phyloP scores from a whole-genome alignment of 352 stramenopile genomes.

The Thalassiosira ordinaria region DNA sequence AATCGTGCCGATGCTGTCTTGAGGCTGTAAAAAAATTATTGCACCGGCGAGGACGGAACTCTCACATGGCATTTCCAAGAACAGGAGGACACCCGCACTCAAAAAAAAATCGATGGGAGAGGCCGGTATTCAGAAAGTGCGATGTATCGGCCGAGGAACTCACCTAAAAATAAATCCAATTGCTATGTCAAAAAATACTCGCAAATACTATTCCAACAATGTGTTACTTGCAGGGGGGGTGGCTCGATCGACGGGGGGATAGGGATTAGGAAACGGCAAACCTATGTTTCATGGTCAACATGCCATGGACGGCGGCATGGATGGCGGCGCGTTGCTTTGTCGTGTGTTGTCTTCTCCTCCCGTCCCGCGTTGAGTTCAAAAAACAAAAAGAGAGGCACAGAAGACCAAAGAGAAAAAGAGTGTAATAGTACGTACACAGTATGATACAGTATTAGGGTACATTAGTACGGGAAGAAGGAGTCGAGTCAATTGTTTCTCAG shows the following conservation, averaged over 20 bases:
- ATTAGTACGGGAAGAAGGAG: background rate
- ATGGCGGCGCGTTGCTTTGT: background rate
- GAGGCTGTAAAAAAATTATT: conserved; percentile 1
- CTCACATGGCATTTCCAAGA: background rate
- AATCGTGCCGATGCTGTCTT: background rate
- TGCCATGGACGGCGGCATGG: too few relatives aligned
- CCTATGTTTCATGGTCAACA: too few relatives aligned
- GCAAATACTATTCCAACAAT: conserved; percentile 25
- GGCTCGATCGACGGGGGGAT: too few relatives aligned
- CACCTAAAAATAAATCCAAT: conserved; percentile 6
- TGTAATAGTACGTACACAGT: background rate
- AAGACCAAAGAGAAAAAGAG: conserved; percentile 6
- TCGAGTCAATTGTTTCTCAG: conserved; percentile 5
- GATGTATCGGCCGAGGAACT: conserved; percentile 3
- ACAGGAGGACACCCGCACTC: background rate
- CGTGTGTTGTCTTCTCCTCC: background rate
- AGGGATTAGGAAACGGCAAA: too few relatives aligned
- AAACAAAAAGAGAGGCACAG: background rate
- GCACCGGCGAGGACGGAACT: background rate
- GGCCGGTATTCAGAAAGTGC: background rate
- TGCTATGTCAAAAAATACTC: background rate
- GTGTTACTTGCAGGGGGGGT: conserved; percentile 6
- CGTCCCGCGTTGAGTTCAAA: background rate
- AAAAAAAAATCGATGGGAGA: conserved; percentile 1
- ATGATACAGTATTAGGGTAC: conserved; percentile 4